These are phyloP conservation scores for Westerdykella ornata DNA, from an alignment of 2,329 filamentous ascomycete genomes.

Conservation along the genomic window DNA sequence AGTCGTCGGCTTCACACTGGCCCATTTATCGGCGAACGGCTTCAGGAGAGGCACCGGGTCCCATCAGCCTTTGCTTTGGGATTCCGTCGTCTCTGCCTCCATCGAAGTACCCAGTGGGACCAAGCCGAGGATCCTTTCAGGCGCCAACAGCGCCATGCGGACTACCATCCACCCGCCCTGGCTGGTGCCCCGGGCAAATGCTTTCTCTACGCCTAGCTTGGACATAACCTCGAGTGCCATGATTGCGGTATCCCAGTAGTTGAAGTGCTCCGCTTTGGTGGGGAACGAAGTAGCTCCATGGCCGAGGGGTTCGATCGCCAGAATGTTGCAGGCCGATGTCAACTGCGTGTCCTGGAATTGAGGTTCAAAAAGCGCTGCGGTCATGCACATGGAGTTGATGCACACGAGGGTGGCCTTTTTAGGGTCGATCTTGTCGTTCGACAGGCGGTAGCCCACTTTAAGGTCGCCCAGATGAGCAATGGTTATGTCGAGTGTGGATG, in stretches of 20 bases:
- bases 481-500: slow-evolving; percentile 4
- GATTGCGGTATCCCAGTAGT: slow-evolving; percentile 50
- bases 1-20: slow-evolving; percentile 32
- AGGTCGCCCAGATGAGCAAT: slow-evolving; percentile 9
- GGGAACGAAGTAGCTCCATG: slow-evolving; percentile 41
- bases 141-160: slow-evolving; percentile 47
- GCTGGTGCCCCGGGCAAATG: slow-evolving; percentile 47
- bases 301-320: slow-evolving; percentile 48
- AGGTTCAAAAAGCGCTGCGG: slow-evolving; percentile 6
- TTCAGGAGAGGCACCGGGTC: slow-evolving; percentile 35
- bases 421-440: slow-evolving; percentile 5
- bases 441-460: slow-evolving; percentile 9
- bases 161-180: slow-evolving; percentile 50
- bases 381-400: slow-evolving; percentile 14
- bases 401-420: slow-evolving; percentile 7
- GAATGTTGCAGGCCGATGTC: slow-evolving; percentile 40
- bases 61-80: slow-evolving; percentile 45
- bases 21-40: slow-evolving; percentile 37
- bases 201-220: slow-evolving; percentile 38
- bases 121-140: slow-evolving; percentile 41
- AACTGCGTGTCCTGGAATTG: slow-evolving; percentile 36
- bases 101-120: slow-evolving; percentile 49
- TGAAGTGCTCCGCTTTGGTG: slow-evolving; percentile 40
- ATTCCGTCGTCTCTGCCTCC: slow-evolving; percentile 43
- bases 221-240: slow-evolving; percentile 41